Evolutionary conservation across 352 stramenopile species (phyloP).

Genomic region (Phytophthora constricta): DNA sequence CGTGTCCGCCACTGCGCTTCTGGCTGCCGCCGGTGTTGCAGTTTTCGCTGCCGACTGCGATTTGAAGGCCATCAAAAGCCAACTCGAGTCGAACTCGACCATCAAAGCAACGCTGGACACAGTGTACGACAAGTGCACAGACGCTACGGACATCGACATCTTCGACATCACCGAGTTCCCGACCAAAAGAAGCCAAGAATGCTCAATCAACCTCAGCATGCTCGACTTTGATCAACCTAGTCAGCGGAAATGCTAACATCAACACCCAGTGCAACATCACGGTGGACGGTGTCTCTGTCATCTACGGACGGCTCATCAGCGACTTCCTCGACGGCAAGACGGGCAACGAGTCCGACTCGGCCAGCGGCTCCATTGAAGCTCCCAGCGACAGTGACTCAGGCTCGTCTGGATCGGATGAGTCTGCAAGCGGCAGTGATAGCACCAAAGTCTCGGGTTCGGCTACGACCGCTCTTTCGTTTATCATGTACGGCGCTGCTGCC

Average conservation of each 20-base stretch:
- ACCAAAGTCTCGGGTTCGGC: slow-evolving; percentile 12
- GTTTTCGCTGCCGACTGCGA: slow-evolving; percentile 39
- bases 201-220: slow-evolving; percentile 47
- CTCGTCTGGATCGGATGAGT: slow-evolving; percentile 12
- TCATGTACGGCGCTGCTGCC: slow-evolving; percentile 21
- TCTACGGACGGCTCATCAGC: slow-evolving; percentile 55
- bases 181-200: slow-evolving; percentile 39
- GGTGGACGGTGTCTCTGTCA: slow-evolving; percentile 42
- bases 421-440: slow-evolving; percentile 11
- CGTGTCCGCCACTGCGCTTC: slow-evolving; percentile 17
- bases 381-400: slow-evolving; percentile 24
- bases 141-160: slow-evolving; percentile 53
- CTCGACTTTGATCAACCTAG: slow-evolving; percentile 58
- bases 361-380: slow-evolving; percentile 25
- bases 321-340: slow-evolving; percentile 60
- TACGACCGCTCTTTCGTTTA: slow-evolving; percentile 17
- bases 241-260: slow-evolving; percentile 58
- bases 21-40: slow-evolving; percentile 7
- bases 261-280: slow-evolving; percentile 56
- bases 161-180: slow-evolving; percentile 52
- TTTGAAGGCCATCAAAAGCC: slow-evolving; percentile 44
- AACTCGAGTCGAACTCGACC: slow-evolving; percentile 39
- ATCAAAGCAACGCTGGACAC: slow-evolving; percentile 2
- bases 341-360: slow-evolving; percentile 54
- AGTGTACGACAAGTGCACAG: slow-evolving; percentile 29